These are phyloP conservation scores for Carex parvula DNA, from an alignment of 176 grass and related monocot species.

Conservation along the genomic window DNA sequence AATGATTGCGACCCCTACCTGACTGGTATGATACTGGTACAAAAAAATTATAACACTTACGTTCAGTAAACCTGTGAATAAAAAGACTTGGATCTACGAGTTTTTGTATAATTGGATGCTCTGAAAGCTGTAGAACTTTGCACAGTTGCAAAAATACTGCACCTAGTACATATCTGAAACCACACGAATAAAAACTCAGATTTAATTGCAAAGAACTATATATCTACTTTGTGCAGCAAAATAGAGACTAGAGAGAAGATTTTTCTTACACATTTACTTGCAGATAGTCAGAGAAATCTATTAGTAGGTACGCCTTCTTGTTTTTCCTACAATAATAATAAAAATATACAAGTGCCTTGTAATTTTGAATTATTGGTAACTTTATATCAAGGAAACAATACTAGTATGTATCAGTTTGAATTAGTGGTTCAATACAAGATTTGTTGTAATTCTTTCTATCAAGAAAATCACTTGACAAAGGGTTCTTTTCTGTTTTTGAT, in stretches of 20 bases:
- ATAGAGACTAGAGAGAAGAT: conserved; percentile 20
- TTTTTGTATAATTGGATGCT: conserved; percentile 84
- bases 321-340: conserved; percentile 59
- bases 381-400: neutral
- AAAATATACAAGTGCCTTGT: conserved; percentile 7
- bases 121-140: conserved; percentile 50
- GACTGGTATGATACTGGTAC: neutral
- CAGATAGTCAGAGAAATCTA: conserved; percentile 85
- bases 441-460: neutral
- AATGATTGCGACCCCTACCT: neutral
- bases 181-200: conserved; percentile 33
- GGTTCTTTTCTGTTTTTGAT: neutral
- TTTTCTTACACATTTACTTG: conserved; percentile 78
- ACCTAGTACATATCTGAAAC: conserved; percentile 88
- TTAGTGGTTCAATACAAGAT: neutral
- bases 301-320: conserved; percentile 83
- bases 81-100: conserved; percentile 93
- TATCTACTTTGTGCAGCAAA: conserved; percentile 8
- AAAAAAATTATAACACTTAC: conserved; percentile 40
- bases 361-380: neutral
- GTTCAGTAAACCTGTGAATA: conserved; percentile 89
- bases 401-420: neutral
- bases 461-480: too few species aligned
- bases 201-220: neutral
- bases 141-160: conserved; percentile 92